Base-by-base conservation (phyloP, 169 alveolate species). In the Plasmodium malariae region DNA sequence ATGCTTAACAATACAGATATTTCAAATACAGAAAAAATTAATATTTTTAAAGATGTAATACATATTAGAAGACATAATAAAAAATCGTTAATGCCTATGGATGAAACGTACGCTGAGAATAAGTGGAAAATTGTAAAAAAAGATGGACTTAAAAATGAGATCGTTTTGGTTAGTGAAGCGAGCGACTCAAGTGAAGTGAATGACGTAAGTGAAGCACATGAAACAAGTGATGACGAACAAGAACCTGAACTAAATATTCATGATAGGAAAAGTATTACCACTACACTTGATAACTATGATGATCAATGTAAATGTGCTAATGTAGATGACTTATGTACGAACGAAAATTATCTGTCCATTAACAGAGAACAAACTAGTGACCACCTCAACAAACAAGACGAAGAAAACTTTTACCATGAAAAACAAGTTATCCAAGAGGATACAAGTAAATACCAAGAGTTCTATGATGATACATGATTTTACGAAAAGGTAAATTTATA, bases 41-140 rank as follows among this genome's bases (percentile, higher is more conserved):
- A 67, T 34, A 70, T 70, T 48, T 54, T 83, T 57, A 68, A 83
- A 51, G 51, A 83, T 34, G 7, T 67, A 51, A 55, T 83, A 40
- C 85, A 83, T 30, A 83, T 83, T 51, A 54, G 83, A 11, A 70
- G 72, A 24, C 83, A 83, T 43, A 83, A 83, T 67, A 83, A 60
- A 45, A 83, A 67, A 57, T 83, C 69, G 0, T 40, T 68, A 1
- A 67, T 30, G 32, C 26, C 67, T 19, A 43, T 67, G 3, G 67
- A 48, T 55, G 85, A 83, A 70, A 55, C 54, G 2, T 37, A 65
- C 36, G 91, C 60, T 36, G 83, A 83, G 59, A 83, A 83, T 83
- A 70, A 48, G 37, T 83, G 91, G 91, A 83, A 55, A 30, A 49
- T 65, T 28, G 34, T 83, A 3, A 70, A 71, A n/a, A 83, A 7